Evolutionary conservation across 371 early-diverging fungal species (phyloP), one percentile per base, ranked within the genome.

Genomic region (Mucor ambiguus): DNA sequence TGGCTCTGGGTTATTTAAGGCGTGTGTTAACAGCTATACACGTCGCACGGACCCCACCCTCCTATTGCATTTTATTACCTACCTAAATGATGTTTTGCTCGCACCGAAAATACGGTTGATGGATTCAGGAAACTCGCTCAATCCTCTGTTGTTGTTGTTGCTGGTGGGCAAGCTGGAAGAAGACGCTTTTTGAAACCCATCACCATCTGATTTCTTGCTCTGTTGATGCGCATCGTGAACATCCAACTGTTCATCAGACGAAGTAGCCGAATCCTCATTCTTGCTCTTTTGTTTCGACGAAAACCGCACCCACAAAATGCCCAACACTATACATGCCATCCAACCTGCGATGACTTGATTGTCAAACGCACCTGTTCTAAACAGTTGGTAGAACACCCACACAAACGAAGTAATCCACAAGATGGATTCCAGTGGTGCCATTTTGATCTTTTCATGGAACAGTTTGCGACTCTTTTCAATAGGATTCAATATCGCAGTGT

Each of bases 381-480:
- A 64, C 16, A 73, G 20, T 33, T 64, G 61, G 48, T 57, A 68
- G 29, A 69, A 64, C 5, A 71, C 65, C 74, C 74, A 79, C n/a
- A 70, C 54, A 52, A 72, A 74, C 4, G 76, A 76, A 4, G 46
- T 26, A 11, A 70, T 55, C 79, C 79, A 79, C n/a, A 79, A 38
- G 7, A 73, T 24, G 3, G 68, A 61, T 52, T 79, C 79, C 16
- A 72, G 12, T 9, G 68, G 67, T 30, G 73, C 64, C 71, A 67
- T 71, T 18, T 46, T 48, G 29, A 54, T 59, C 20, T 70, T 61
- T 12, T 65, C 46, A 22, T 65, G 56, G 0, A 66, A 10, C 1
- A 60, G 12, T 33, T 58, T 59, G 26, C 49, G 22, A n/a, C 44
- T 58, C n/a, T 60, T 35, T 18, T 63, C 60, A 35, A 62, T 14